phyloP scores from a whole-genome alignment of 2,329 filamentous ascomycete genomes.

The Botrytis paeoniae region DNA sequence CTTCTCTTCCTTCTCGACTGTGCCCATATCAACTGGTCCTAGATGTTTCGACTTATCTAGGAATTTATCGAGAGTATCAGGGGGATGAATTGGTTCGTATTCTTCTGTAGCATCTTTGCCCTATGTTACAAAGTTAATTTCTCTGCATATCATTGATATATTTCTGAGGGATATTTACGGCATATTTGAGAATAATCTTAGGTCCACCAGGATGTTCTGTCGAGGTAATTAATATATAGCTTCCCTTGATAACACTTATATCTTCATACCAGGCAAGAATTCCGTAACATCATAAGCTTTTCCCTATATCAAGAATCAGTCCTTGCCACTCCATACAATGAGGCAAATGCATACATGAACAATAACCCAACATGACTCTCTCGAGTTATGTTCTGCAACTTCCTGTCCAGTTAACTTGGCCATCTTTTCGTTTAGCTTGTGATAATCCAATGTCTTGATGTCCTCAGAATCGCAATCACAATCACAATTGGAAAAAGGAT shows the following conservation, averaged over 20 bases:
- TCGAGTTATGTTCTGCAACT: conserved; percentile 71
- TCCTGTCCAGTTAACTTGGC: conserved; percentile 49
- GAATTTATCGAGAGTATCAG: conserved; percentile 83
- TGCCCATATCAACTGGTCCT: conserved; percentile 84
- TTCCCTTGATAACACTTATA: neutral
- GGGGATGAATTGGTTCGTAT: conserved; percentile 85
- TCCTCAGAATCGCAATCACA: neutral
- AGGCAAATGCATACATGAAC: conserved; percentile 60
- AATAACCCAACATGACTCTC: conserved; percentile 88
- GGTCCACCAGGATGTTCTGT: conserved; percentile 81
- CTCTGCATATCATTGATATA: neutral
- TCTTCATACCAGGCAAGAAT: conserved; percentile 66
- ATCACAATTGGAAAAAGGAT: neutral
- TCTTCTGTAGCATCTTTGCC: conserved; percentile 92
- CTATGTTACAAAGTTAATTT: conserved; percentile 22
- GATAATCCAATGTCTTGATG: neutral
- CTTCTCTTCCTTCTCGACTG: conserved; percentile 66
- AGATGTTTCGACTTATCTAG: conserved; percentile 82
- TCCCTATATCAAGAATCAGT: conserved; percentile 46
- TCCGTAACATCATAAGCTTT: conserved; percentile 89
- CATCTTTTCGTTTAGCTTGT: conserved; percentile 28
- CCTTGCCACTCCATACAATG: conserved; percentile 15
- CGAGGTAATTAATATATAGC: neutral
- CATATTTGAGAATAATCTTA: conserved; percentile 96
- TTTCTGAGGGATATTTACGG: conserved; percentile 45